Conservation (phyloP, 73 alveolate species). For the Effrenium voratum region DNA sequence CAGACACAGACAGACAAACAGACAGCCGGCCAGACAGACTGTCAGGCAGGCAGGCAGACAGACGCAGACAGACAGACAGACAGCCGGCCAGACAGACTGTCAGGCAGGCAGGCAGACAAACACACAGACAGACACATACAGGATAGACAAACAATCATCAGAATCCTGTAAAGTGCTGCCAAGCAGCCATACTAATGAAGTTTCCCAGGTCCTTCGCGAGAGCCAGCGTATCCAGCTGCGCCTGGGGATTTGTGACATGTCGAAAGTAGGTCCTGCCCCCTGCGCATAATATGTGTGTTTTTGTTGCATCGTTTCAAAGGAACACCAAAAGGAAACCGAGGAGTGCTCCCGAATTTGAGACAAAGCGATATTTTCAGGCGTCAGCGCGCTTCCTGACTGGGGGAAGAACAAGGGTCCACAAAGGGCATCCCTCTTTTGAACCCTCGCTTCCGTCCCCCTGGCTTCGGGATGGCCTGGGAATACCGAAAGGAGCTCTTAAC, state of each 20-base stretch:
- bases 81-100: neutral
- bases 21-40: too few relatives aligned
- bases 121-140: neutral
- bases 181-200: slow-evolving; percentile 17
- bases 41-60: too few relatives aligned
- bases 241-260: neutral
- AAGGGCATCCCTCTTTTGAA: neutral
- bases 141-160: neutral
- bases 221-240: slow-evolving; percentile 84
- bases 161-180: too few relatives aligned
- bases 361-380: too few relatives aligned
- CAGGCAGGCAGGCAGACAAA: neutral
- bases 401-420: neutral
- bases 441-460: neutral
- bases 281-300: neutral
- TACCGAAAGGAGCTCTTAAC: slow-evolving; percentile 37
- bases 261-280: too few relatives aligned
- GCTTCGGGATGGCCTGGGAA: slow-evolving; percentile 35
- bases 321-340: neutral
- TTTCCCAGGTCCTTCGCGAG: slow-evolving; percentile 56
- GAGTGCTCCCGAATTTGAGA: too few relatives aligned
- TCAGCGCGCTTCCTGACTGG: neutral
- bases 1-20: too few relatives aligned
- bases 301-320: neutral
- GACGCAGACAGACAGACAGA: neutral